Conservation (phyloP, 202 grass and related monocot genomes). For the Setaria viridis region DNA sequence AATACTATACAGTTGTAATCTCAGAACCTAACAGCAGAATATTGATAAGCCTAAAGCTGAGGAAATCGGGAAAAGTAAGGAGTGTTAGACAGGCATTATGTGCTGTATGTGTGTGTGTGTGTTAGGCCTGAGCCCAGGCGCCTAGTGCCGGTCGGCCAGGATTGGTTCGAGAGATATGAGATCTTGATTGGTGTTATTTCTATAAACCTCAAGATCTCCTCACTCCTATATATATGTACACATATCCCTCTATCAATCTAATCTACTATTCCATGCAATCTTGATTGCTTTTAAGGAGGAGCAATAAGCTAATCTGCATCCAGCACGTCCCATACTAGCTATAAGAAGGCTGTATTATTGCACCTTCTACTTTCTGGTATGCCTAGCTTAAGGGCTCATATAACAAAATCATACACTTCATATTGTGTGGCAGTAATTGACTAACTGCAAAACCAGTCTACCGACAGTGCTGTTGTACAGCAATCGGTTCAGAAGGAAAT, state of each 20-base stretch:
- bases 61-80: conserved; percentile 8
- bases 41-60: neutral
- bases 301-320: conserved; percentile 22
- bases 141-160: too few species aligned
- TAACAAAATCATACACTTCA: conserved; percentile 31
- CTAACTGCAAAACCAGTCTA: conserved; percentile 1
- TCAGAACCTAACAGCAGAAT: neutral
- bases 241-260: too few species aligned
- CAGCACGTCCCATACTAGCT: conserved; percentile 3
- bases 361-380: neutral
- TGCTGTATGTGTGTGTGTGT: too few species aligned
- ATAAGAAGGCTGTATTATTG: conserved; percentile 16
- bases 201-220: too few species aligned
- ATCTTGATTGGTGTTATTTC: too few species aligned
- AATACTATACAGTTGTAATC: neutral
- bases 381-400: conserved; percentile 25
- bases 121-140: too few species aligned
- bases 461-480: neutral
- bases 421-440: neutral
- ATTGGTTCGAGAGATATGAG: too few species aligned
- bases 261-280: too few species aligned
- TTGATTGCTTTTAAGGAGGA: neutral
- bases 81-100: too few species aligned
- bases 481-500: too few species aligned
- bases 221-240: too few species aligned